Percentiles rank a stretch among this genome's conserved stretches.
phyloP scores from a whole-genome alignment of 2,329 filamentous ascomycete species.

The Hypoxylon sp. region DNA sequence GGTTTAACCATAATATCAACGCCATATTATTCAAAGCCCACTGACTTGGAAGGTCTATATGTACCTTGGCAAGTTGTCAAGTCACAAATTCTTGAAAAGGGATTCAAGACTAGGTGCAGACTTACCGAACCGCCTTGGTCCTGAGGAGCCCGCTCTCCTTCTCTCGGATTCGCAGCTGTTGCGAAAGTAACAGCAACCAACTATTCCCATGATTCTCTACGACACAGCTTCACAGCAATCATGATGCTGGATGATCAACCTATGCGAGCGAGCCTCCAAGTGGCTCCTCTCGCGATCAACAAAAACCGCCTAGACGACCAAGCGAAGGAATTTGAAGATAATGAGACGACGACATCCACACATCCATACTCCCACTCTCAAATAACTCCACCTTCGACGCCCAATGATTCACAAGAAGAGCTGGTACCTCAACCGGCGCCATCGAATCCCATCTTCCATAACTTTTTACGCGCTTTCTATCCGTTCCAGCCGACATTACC shows the following conservation, averaged over 20 bases:
- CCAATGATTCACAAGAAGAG: conserved; percentile 72
- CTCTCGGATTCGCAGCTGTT: conserved; percentile 30
- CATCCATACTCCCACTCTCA: conserved; percentile 63
- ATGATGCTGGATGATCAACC: conserved; percentile 58
- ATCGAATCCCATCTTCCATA: conserved; percentile 79
- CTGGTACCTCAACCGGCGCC: conserved; percentile 53
- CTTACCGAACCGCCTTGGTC: neutral
- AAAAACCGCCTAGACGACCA: conserved; percentile 51
- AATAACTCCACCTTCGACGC: conserved; percentile 81
- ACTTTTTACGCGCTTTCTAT: conserved; percentile 94
- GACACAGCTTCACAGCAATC: conserved; percentile 49
- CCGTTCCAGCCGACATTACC: conserved; percentile 84
- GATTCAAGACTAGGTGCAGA: conserved; percentile 1
- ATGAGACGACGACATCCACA: conserved; percentile 43
- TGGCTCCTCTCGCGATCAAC: conserved; percentile 66
- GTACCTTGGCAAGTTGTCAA: conserved; percentile 1
- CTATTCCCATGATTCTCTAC: conserved; percentile 51
- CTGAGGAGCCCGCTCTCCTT: conserved; percentile 25
- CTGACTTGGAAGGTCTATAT: too few relatives aligned
- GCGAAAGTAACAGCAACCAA: conserved; percentile 37
- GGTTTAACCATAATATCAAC: neutral
- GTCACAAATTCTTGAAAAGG: conserved; percentile 6
- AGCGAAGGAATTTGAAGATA: conserved; percentile 42
- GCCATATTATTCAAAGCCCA: conserved; percentile 8
- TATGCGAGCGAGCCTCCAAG: conserved; percentile 66